A percentile compares a stretch with the other conserved stretches of the same genome.
Evolutionary conservation across 345 rosid species (phyloP).

Genomic region (Noccaea caerulescens): DNA sequence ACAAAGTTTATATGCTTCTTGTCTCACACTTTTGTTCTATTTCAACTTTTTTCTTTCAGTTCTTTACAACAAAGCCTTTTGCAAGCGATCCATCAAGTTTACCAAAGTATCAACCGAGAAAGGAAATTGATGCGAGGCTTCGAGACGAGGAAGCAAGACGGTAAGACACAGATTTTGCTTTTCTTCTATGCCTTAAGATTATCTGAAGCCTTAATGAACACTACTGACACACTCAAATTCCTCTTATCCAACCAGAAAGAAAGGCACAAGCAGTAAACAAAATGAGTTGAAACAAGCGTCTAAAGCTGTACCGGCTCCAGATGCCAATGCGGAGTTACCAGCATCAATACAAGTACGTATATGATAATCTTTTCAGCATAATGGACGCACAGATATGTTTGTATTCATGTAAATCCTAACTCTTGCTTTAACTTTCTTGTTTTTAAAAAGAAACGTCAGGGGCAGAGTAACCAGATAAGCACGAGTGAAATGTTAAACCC

Average conservation of each 20-base stretch:
- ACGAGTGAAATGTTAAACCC: conserved; percentile 42
- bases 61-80: conserved; percentile 59
- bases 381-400: neutral
- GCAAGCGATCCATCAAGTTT: conserved; percentile 67
- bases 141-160: conserved; percentile 57
- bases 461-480: conserved; percentile 48
- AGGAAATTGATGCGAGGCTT: conserved; percentile 61
- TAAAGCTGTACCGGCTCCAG: conserved; percentile 54
- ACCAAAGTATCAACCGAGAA: conserved; percentile 70
- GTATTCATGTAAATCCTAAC: neutral
- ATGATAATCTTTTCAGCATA: conserved; percentile 4
- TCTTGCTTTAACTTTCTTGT: conserved; percentile 10
- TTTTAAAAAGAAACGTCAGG: conserved; percentile 55
- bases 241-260: conserved; percentile 42
- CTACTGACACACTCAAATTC: conserved; percentile 1
- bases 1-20: neutral
- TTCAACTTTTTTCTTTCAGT: conserved; percentile 43
- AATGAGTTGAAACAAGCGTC: conserved; percentile 49
- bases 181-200: neutral
- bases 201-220: neutral
- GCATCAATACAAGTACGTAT: conserved; percentile 53
- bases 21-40: conserved; percentile 14
- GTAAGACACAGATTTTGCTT: conserved; percentile 42
- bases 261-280: conserved; percentile 48
- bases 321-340: conserved; percentile 53